Percentiles rank a stretch among this genome's conserved stretches.
These are phyloP conservation scores for Selenicereus undatus DNA, from an alignment of 148 eudicot species.

Conservation along the genomic window DNA sequence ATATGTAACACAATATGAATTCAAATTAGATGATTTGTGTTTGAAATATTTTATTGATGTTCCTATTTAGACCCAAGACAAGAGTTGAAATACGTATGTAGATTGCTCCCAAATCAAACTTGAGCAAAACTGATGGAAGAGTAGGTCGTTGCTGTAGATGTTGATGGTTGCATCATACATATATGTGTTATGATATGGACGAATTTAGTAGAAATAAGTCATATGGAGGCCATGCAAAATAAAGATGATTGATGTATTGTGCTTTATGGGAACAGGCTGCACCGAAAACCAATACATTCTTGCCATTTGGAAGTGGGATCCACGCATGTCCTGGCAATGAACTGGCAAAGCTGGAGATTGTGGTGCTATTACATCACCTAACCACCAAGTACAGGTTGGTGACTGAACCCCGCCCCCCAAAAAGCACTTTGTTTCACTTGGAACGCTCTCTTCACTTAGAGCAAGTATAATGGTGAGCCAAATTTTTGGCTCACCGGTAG, in stretches of 20 bases:
- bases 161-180: not conserved
- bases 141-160: not conserved
- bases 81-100: too few relatives aligned
- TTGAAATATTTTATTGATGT: too few relatives aligned
- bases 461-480: too few relatives aligned
- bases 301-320: slow-evolving; percentile 71
- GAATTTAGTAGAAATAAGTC: not conserved
- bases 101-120: not conserved
- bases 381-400: slow-evolving; percentile 60
- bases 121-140: not conserved
- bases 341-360: slow-evolving; percentile 66
- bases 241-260: not conserved
- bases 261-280: slow-evolving; percentile 34
- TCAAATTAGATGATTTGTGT: too few relatives aligned
- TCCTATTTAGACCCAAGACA: not conserved
- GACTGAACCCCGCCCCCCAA: not conserved
- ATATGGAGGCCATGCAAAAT: not conserved
- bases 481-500: too few relatives aligned
- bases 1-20: too few relatives aligned
- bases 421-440: too few relatives aligned
- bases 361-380: slow-evolving; percentile 56
- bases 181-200: not conserved
- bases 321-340: slow-evolving; percentile 81
- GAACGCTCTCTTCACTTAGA: not conserved
- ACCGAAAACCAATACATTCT: slow-evolving; percentile 59